Base-by-base conservation (phyloP, 805 yeast genomes). In the Candida vartiovaarae region DNA sequence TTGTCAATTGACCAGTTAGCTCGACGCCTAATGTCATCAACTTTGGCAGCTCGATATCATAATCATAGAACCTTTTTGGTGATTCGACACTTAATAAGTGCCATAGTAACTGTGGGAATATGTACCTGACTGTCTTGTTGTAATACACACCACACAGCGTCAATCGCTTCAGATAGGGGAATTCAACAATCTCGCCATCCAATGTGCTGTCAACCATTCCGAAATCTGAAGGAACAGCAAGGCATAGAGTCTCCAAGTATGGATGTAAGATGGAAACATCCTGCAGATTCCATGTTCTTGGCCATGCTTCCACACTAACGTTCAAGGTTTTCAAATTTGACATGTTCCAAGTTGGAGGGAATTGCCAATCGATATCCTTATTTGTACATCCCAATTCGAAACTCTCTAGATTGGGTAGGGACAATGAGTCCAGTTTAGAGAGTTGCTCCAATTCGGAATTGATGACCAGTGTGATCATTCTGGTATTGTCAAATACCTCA, bases 311-410 rank as follows among this genome's bases (percentile, higher is more conserved):
- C n/a, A 38, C 34, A 20, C 27, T 23, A n/a, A 38, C 30, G n/a
- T 10, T 38, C 41, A 38, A 30, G 11, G 20, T 23, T 24, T 38
- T 32, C 23, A 38, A 15, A n/a, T 6, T 9, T 24, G 41, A 35
- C 8, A 38, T n/a, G 35, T 38, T 24, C 41, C 41, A 38, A 8
- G 9, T 38, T 5, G 41, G 41, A 5, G 41, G 41, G 31, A 38
- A 38, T 5, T 23, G 29, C 41, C 41, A 38, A 6, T 32, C 24
- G 20, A 24, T 24, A 15, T 38, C 34, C 20, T 25, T 32, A 24
- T 32, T 38, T 24, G 41, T 32, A 10, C 31, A 24, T n/a, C 35
- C 30, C 11, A 38, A 8, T 7, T 32, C 35, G 6, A 38, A n/a
- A 6, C 11, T 11, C 9, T 31, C 31, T 3, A 38, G 24, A n/a